Evolutionary conservation across 306 rosid genomes (phyloP), one percentile per base, ranked within the genome.

Genomic region (Vigna reflexopilosa): DNA sequence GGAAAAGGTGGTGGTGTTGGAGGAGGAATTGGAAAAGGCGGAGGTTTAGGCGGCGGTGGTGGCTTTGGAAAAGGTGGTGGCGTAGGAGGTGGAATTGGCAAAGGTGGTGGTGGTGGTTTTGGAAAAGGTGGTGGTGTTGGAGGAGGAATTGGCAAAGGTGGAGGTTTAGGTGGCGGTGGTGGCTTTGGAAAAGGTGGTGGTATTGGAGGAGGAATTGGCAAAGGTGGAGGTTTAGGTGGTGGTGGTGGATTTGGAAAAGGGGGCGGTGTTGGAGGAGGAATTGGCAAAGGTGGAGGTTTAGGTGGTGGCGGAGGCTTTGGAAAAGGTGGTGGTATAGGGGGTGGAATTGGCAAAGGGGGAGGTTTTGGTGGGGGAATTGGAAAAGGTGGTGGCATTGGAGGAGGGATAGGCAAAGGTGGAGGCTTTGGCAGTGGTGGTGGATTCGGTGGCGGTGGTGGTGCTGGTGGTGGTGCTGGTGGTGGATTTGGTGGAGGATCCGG

Each of bases 231-330:
- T 0, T 2, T 63, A 12, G 77, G 77, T 6, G 40, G 2, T 0
- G 87, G 87, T 1, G 88, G 88, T 0, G 87, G 87, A 0, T 6
- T 54, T 0, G 81, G 84, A 0, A 88, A 82, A 5, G 89, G 89
- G 3, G 86, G 87, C 2, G 87, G 90, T 1, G 59, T 9, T 20
- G 61, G 61, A 20, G 85, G 83, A 0, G 77, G 77, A 1, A 1
- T 15, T 20, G 82, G 82, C 3, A 78, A 78, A 3, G 82, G 79
- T 19, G 86, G 86, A 1, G 89, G 84, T 0, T 7, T 54, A 4
- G 57, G 57, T 0, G 70, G 0, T 9, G 80, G 81, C 0, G 26
- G 16, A 0, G 85, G 85, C 0, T 42, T 80, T 1, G 91, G 89
- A 0, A 76, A 64, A 0, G 92, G 90, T 3, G 80, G 59, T 0